Conservation (phyloP, 1,284 basidiomycete species). For the Entoloma clypeatum region DNA sequence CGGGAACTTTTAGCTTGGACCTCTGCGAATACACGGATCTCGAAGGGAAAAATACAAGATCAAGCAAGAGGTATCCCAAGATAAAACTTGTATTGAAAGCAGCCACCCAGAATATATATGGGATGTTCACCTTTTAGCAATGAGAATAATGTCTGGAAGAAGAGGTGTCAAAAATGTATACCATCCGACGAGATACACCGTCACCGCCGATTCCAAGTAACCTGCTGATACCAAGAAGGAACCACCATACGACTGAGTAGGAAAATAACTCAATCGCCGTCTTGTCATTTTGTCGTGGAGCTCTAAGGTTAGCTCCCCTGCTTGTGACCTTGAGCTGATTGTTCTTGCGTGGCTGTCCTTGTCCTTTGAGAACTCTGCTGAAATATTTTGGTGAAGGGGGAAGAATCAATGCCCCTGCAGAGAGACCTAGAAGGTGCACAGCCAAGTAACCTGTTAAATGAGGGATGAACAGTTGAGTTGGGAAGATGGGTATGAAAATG, state of each 20-base stretch:
- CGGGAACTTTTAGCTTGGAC: conserved; percentile 38
- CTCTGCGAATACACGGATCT: conserved; percentile 26
- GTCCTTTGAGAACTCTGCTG: conserved; percentile 41
- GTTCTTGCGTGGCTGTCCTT: conserved; percentile 16
- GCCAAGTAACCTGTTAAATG: conserved; percentile 81
- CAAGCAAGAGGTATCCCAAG: conserved; percentile 76
- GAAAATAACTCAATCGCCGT: conserved; percentile 73
- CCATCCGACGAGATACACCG: conserved; percentile 76
- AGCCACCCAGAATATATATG: conserved; percentile 87
- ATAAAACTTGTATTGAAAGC: conserved; percentile 91
- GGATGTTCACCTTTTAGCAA: conserved; percentile 68
- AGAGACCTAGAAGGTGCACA: conserved; percentile 84
- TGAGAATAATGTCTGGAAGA: neutral
- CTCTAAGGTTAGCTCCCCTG: conserved; percentile 21
- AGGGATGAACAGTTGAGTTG: conserved; percentile 2
- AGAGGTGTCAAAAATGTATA: conserved; percentile 33
- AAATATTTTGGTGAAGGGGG: conserved; percentile 75
- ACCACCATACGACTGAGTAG: conserved; percentile 81
- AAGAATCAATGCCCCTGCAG: conserved; percentile 77
- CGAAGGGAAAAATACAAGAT: conserved; percentile 63
- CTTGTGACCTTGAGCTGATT: conserved; percentile 13
- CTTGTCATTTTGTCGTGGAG: conserved; percentile 58
- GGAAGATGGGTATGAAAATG: neutral
- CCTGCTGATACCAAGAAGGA: conserved; percentile 42
- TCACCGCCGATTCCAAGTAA: conserved; percentile 36